A percentile compares a stretch with the other conserved stretches of the same genome.
phyloP scores from a whole-genome alignment of 495 filamentous ascomycete species.

The Neurospora tetraspora region DNA sequence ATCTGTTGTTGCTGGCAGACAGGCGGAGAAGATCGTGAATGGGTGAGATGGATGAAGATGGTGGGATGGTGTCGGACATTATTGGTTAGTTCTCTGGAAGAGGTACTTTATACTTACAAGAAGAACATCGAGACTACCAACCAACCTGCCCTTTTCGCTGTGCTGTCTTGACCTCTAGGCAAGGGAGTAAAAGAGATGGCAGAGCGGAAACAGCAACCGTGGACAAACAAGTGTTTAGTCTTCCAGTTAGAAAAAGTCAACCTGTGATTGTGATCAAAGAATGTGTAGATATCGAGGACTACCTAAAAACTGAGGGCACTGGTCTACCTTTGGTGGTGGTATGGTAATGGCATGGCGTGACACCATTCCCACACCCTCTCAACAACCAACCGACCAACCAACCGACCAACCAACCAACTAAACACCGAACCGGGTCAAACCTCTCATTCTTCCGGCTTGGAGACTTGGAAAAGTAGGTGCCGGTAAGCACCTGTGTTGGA shows the following conservation, averaged over 20 bases:
- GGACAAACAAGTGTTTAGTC: not conserved
- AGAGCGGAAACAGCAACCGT: not conserved
- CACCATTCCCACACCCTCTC: not conserved
- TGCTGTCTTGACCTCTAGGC: not conserved
- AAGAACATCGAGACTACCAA: not conserved
- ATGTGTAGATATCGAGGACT: not conserved
- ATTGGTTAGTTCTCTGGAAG: not conserved
- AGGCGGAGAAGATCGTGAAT: not conserved
- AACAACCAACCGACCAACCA: not conserved
- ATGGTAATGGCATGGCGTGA: not conserved
- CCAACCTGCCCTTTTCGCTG: not conserved
- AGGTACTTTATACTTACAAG: not conserved
- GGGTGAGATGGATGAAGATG: not conserved
- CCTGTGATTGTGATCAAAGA: not conserved
- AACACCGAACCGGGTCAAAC: not conserved
- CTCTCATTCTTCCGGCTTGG: not conserved
- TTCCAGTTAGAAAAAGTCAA: not conserved
- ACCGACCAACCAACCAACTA: not conserved
- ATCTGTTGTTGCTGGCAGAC: not conserved
- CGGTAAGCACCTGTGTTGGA: not conserved
- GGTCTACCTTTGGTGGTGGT: not conserved
- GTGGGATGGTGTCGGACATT: not conserved
- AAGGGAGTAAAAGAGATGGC: not conserved
- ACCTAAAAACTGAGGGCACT: not conserved
- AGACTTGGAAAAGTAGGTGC: not conserved